Evolutionary conservation across 805 yeast species (phyloP).

Genomic region (Ogataea dorogensis): DNA sequence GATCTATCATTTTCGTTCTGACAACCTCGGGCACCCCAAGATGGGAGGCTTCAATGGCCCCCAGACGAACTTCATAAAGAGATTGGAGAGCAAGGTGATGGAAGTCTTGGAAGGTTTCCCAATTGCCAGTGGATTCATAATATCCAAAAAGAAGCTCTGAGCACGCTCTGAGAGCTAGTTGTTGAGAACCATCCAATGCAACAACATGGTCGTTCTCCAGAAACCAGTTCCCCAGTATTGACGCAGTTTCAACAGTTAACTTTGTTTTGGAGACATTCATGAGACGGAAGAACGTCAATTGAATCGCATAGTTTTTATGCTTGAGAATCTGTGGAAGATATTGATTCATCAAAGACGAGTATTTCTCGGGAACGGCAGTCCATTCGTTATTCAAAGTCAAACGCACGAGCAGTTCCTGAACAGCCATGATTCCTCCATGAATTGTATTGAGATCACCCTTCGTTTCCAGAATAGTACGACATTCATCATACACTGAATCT

Average conservation of each 20-base stretch:
- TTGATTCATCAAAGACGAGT: constrained; percentile 30
- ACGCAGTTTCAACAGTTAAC: constrained; percentile 13
- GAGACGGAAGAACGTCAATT: constrained; percentile 24
- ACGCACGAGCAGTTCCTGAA: constrained; percentile 35
- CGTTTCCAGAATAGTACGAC: constrained; percentile 17
- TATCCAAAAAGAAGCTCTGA: constrained; percentile 31
- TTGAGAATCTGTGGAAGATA: constrained; percentile 20
- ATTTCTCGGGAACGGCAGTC: constrained; percentile 19
- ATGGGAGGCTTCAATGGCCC: constrained; percentile 37
- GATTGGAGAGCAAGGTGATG: constrained; percentile 34
- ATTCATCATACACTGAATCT: constrained; percentile 32
- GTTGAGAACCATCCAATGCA: constrained; percentile 48
- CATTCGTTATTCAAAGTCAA: constrained; percentile 26
- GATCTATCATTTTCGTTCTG: constrained; percentile 5
- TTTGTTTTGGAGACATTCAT: constrained; percentile 1
- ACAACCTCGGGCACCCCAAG: constrained; percentile 4
- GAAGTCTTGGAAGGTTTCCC: constrained; percentile 28
- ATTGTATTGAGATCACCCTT: constrained; percentile 39
- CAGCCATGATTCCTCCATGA: constrained; percentile 62
- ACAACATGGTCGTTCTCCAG: constrained; percentile 24
- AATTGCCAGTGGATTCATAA: constrained; percentile 15
- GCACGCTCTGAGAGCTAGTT: constrained; percentile 41
- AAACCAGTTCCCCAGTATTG: constrained; percentile 37
- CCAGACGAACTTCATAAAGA: constrained; percentile 45
- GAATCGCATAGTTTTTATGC: constrained; percentile 23